Evolutionary conservation across 78 protist genomes (phyloP).

Genomic region (Chrysochromulina tobinii): DNA sequence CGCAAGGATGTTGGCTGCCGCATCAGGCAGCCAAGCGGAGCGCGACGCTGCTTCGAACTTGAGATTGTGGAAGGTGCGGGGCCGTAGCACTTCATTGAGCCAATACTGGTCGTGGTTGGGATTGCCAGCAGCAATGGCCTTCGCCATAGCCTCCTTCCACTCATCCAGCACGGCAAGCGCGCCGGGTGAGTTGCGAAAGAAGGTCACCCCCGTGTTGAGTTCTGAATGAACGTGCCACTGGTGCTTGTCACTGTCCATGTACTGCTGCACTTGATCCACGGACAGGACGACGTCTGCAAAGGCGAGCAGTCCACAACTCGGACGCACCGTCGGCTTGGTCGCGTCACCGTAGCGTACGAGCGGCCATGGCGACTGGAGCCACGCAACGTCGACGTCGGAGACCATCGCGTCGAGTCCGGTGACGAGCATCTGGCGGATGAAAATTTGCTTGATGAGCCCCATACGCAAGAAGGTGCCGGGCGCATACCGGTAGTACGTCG

Average conservation of each 20-base stretch:
- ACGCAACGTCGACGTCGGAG: background rate
- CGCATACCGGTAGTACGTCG: background rate
- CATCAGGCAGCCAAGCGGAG: background rate
- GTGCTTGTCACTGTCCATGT: background rate
- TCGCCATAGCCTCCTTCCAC: background rate
- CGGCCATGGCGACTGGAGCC: background rate
- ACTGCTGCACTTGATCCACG: conserved; percentile 18
- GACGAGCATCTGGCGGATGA: background rate
- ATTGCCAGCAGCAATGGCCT: background rate
- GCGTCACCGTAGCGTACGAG: background rate
- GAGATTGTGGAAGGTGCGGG: background rate
- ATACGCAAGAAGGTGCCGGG: background rate
- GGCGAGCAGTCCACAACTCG: background rate
- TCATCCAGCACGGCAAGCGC: conserved; percentile 4
- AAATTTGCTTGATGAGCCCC: conserved; percentile 10
- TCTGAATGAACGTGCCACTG: background rate
- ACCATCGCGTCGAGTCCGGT: background rate
- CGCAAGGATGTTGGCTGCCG: background rate
- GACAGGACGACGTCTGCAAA: background rate
- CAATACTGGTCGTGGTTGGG: conserved; percentile 16
- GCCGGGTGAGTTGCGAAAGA: background rate
- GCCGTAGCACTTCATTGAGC: background rate
- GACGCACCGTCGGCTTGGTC: background rate
- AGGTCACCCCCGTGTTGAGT: background rate
- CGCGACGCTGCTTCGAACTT: background rate